Conservation (phyloP, 2,329 filamentous ascomycete genomes). For the Aureobasidium namibiae region DNA sequence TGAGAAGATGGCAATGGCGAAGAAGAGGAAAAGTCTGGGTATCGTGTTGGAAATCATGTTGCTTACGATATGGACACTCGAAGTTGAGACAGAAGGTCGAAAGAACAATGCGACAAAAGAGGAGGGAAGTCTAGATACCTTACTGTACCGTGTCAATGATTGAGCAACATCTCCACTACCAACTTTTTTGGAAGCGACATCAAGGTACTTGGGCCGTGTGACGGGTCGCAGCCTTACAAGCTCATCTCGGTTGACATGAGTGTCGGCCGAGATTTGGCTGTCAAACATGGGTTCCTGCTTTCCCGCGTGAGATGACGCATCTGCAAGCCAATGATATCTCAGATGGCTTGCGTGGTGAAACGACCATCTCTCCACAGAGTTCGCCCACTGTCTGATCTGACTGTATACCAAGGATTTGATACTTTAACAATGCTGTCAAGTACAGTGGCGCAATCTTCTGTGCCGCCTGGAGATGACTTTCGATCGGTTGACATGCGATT, state of each 20-base stretch:
- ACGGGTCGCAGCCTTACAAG: background rate
- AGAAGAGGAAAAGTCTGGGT: background rate
- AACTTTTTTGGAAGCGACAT: background rate
- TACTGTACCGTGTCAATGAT: background rate
- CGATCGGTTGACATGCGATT: background rate
- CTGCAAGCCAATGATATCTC: background rate
- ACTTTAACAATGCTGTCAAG: background rate
- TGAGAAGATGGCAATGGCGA: background rate
- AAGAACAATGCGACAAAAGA: background rate
- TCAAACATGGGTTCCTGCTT: conserved; percentile 4
- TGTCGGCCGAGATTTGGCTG: conserved; percentile 3
- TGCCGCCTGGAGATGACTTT: background rate
- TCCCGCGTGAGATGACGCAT: conserved; percentile 2
- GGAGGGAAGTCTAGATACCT: background rate
- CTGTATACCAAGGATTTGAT: background rate
- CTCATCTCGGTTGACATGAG: conserved; percentile 10
- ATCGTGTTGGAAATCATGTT: background rate
- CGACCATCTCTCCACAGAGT: background rate
- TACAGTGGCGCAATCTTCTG: conserved; percentile 10
- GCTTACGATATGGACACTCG: background rate
- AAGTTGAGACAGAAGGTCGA: background rate
- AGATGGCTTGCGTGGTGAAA: background rate
- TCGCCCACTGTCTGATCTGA: background rate
- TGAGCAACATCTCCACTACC: background rate
- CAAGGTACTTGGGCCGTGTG: background rate